phyloP scores from a whole-genome alignment of 1,284 basidiomycete genomes.

The Leccinum pachyderme region DNA sequence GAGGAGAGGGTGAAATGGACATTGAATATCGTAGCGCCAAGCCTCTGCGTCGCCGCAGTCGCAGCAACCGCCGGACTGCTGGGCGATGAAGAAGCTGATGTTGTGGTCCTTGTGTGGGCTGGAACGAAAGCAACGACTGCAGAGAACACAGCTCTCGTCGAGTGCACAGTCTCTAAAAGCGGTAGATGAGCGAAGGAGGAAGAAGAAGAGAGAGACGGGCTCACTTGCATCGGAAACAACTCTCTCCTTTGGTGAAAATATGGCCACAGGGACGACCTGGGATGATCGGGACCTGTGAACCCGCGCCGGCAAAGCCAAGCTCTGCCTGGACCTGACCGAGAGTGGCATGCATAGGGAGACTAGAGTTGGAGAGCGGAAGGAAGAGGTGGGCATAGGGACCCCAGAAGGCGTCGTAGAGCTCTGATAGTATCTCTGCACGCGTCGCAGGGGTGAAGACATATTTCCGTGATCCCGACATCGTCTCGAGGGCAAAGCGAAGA shows the following conservation, averaged over 20 bases:
- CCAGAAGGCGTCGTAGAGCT: slow-evolving; percentile 79
- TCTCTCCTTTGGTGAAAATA: slow-evolving; percentile 82
- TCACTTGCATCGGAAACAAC: slow-evolving; percentile 90
- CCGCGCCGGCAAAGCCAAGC: slow-evolving; percentile 52
- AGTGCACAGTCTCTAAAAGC: slow-evolving; percentile 77
- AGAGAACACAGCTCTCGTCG: slow-evolving; percentile 87
- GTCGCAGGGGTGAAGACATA: slow-evolving; percentile 70
- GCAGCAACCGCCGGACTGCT: slow-evolving; percentile 88
- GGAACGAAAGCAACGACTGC: slow-evolving; percentile 83
- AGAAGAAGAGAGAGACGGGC: slow-evolving; percentile 30
- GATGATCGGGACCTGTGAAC: slow-evolving; percentile 53
- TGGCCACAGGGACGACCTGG: slow-evolving; percentile 71
- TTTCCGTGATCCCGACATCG: slow-evolving; percentile 73
- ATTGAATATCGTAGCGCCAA: slow-evolving; percentile 69
- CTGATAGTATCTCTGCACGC: slow-evolving; percentile 72
- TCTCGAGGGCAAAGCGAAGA: slow-evolving; percentile 71
- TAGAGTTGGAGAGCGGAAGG: slow-evolving; percentile 58
- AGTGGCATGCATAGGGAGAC: slow-evolving; percentile 56
- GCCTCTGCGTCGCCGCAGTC: slow-evolving; percentile 91
- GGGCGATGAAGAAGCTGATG: slow-evolving; percentile 87
- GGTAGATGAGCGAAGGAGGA: neutral
- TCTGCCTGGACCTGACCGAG: slow-evolving; percentile 67
- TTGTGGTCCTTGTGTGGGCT: slow-evolving; percentile 85
- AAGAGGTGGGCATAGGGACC: slow-evolving; percentile 68
- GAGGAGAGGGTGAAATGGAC: slow-evolving; percentile 63